Evolutionary conservation across 805 yeast species (phyloP).

Genomic region (Suhomyces sp.): DNA sequence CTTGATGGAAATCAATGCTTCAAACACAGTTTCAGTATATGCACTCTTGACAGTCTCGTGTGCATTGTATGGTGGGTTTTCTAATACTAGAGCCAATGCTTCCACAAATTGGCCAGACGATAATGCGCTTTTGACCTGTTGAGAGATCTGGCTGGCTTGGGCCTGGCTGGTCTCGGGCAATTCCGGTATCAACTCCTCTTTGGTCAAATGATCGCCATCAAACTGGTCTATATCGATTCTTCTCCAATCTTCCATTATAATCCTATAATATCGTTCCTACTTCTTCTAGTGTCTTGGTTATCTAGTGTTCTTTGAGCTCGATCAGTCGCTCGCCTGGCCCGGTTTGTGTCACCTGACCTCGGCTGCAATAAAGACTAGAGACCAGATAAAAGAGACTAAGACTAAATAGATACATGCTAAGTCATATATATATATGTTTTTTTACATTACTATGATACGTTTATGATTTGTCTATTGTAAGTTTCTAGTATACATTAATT

Average conservation of each 20-base stretch:
- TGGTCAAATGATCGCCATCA: slow-evolving; percentile 75
- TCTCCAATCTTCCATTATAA: slow-evolving; percentile 65
- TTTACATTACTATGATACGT: too few species aligned
- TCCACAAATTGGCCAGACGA: slow-evolving; percentile 70
- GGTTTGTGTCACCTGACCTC: background rate
- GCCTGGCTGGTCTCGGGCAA: slow-evolving; percentile 41
- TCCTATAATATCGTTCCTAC: too few species aligned
- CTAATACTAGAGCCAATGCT: slow-evolving; percentile 63
- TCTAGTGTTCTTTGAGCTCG: background rate
- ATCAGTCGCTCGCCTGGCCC: background rate
- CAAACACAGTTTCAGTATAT: slow-evolving; percentile 54
- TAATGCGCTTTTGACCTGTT: slow-evolving; percentile 58
- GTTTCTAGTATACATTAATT: background rate
- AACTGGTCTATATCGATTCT: slow-evolving; percentile 90
- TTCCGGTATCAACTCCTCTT: slow-evolving; percentile 60
- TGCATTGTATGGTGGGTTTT: slow-evolving; percentile 81
- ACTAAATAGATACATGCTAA: too few species aligned
- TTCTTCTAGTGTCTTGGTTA: background rate
- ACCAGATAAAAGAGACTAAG: too few species aligned
- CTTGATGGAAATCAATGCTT: slow-evolving; percentile 52
- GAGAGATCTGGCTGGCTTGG: slow-evolving; percentile 54
- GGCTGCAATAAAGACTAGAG: background rate
- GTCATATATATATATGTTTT: too few species aligned
- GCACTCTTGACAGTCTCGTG: slow-evolving; percentile 51
- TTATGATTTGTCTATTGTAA: background rate